Conservation (phyloP, 164 flowering plant species). For the Cinnamomum micranthum region DNA sequence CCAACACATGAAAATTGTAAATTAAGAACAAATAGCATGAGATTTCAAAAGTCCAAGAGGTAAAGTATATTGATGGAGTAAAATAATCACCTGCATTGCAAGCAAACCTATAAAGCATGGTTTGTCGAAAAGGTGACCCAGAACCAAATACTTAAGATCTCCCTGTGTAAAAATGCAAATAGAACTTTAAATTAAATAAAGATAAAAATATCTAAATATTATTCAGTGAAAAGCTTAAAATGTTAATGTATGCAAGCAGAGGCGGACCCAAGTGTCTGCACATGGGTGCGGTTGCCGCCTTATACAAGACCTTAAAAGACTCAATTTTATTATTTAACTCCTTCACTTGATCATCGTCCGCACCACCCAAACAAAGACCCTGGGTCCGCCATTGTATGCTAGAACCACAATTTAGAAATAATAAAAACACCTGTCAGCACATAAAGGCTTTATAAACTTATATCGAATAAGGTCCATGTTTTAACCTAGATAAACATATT, state of each 20-base stretch:
- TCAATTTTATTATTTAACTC: no score
- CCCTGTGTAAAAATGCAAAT: constrained; percentile 27
- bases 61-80: neutral
- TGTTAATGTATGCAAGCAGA: neutral
- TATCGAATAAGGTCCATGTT: no score
- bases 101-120: constrained; percentile 92
- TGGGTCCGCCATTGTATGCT: neutral
- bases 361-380: no score
- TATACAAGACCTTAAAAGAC: no score
- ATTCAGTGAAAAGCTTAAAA: neutral
- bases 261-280: no score
- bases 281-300: no score
- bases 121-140: constrained; percentile 92
- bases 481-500: no score
- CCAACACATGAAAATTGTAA: no score
- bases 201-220: neutral
- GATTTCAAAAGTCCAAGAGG: neutral
- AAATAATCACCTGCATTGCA: constrained; percentile 55
- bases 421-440: neutral
- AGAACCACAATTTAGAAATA: neutral
- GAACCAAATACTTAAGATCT: constrained; percentile 53
- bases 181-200: neutral
- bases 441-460: no score
- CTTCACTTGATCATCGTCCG: no score
- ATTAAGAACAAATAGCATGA: neutral